Evolutionary conservation across 2,329 filamentous ascomycete genomes (phyloP).

Genomic region (Colletotrichum karsti): DNA sequence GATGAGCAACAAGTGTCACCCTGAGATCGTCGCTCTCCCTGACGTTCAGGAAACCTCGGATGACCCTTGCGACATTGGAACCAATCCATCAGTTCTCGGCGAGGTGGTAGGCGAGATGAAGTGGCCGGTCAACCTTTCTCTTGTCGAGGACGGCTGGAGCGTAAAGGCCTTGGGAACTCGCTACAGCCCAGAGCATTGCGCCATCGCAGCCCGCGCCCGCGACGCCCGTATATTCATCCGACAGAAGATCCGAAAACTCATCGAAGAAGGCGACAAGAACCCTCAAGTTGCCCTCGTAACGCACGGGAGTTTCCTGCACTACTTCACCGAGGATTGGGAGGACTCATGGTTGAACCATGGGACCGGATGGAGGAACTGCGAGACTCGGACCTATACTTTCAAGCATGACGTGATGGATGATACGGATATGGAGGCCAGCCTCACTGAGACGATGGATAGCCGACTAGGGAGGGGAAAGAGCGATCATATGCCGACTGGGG

Average conservation of each 20-base stretch:
- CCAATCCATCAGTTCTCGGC: not conserved
- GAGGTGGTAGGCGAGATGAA: not conserved
- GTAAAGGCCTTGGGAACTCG: not conserved
- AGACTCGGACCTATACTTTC: not conserved
- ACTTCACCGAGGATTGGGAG: not conserved
- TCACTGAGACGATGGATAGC: not conserved
- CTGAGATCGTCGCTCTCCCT: not conserved
- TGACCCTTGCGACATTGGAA: conserved; percentile 1
- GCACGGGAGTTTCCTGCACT: not conserved
- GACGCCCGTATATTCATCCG: not conserved
- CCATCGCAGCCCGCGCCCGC: conserved; percentile 3
- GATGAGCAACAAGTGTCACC: not conserved
- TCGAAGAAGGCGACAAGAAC: not conserved
- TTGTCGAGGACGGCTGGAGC: not conserved
- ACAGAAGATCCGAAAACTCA: conserved; percentile 3
- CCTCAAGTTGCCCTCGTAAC: not conserved
- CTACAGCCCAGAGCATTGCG: not conserved
- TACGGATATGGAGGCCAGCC: not conserved
- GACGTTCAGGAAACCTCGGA: conserved; percentile 7
- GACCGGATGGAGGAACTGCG: conserved; percentile 4
- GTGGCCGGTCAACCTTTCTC: not conserved
- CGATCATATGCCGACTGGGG: not conserved
- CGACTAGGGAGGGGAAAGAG: not conserved
- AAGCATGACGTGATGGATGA: not conserved
- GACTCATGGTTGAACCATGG: not conserved